Evolutionary conservation across 352 stramenopile genomes (phyloP).

Genomic region (Globisporangium cylindrosporum): DNA sequence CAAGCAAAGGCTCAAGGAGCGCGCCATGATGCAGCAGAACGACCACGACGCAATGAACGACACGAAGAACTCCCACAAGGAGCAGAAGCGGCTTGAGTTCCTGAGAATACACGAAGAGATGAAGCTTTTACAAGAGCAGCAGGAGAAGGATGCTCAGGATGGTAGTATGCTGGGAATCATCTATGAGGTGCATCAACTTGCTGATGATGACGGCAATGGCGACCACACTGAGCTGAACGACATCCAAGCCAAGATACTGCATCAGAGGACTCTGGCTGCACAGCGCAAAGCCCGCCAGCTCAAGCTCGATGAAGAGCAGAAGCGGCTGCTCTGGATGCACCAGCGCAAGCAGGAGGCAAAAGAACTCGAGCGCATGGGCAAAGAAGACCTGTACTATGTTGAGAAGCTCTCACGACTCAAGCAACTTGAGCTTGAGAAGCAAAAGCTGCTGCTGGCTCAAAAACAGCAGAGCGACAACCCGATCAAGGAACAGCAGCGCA

Average conservation of each 20-base stretch:
- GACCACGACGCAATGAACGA: constrained; percentile 34
- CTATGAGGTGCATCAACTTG: neutral
- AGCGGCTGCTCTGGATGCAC: constrained; percentile 27
- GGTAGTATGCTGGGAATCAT: neutral
- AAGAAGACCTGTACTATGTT: constrained; percentile 58
- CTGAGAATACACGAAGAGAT: constrained; percentile 31
- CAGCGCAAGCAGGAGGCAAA: constrained; percentile 25
- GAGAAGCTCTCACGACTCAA: constrained; percentile 42
- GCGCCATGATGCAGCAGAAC: constrained; percentile 34
- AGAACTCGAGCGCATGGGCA: constrained; percentile 41
- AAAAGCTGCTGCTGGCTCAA: constrained; percentile 16
- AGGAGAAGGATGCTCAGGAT: neutral
- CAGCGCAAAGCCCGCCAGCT: constrained; percentile 22
- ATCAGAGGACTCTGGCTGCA: neutral
- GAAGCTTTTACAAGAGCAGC: constrained; percentile 19
- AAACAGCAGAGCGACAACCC: constrained; percentile 22
- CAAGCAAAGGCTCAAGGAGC: constrained; percentile 39
- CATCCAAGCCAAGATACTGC: constrained; percentile 12
- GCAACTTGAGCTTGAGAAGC: constrained; percentile 9
- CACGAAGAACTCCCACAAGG: constrained; percentile 19
- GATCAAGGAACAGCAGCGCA: constrained; percentile 41
- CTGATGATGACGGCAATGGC: neutral
- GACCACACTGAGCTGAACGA: neutral
- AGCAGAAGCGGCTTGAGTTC: constrained; percentile 23
- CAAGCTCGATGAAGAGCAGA: constrained; percentile 20